A percentile compares a stretch with the other conserved stretches of the same genome.
Evolutionary conservation across 306 rosid genomes (phyloP).

Genomic region (Acacia acuminata): DNA sequence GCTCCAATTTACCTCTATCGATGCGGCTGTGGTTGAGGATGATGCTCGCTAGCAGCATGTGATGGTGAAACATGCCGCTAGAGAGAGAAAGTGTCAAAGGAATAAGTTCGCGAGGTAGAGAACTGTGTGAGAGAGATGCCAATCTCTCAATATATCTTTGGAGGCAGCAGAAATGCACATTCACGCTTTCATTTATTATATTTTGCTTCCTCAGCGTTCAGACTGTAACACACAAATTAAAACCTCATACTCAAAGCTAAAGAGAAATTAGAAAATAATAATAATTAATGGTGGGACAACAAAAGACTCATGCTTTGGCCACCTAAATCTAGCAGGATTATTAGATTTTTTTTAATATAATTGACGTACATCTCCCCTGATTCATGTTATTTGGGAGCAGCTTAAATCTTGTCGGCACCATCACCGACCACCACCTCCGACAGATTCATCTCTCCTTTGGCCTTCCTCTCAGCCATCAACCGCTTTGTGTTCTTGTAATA

Average conservation of each 20-base stretch:
- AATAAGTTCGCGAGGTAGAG: no score
- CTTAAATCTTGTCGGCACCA: conserved; percentile 6
- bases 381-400: background rate
- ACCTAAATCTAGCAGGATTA: background rate
- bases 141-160: no score
- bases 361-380: background rate
- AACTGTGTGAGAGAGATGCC: no score
- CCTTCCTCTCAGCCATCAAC: conserved; percentile 57
- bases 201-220: background rate
- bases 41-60: no score
- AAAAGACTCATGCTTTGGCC: background rate
- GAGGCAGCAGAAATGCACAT: background rate
- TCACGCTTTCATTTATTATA: background rate
- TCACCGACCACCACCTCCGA: conserved; percentile 45
- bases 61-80: no score
- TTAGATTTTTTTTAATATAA: background rate
- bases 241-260: background rate
- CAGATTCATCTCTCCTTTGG: conserved; percentile 9
- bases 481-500: conserved; percentile 72
- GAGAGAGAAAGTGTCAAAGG: no score
- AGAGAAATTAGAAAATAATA: background rate
- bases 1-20: no score
- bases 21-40: no score
- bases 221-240: background rate
- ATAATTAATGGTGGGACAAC: no score